Evolutionary conservation across 495 filamentous ascomycete genomes (phyloP).

Genomic region (Achaetomiella virescens): DNA sequence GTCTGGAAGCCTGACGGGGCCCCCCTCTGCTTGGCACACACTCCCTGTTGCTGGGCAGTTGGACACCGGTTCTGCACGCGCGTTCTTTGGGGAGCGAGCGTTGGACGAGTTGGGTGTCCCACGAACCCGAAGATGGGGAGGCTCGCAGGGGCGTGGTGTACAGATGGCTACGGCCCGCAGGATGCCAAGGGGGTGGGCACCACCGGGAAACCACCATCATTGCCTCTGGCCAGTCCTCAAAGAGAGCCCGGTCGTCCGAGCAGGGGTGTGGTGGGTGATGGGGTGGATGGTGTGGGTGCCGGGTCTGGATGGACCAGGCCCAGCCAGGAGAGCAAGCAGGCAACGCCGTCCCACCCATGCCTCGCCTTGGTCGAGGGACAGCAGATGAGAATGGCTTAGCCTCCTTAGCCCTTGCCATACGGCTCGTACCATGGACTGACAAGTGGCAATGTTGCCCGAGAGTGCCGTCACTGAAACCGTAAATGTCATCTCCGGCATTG

Average conservation of each 20-base stretch:
- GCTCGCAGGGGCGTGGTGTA: background rate
- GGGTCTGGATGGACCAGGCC: constrained; percentile 11
- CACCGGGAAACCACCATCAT: background rate
- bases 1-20: constrained; percentile 26
- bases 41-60: constrained; percentile 16
- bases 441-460: constrained; percentile 37
- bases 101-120: constrained; percentile 8
- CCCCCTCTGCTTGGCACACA: constrained; percentile 10
- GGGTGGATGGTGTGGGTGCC: constrained; percentile 4
- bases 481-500: constrained; percentile 19
- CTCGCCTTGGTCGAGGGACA: constrained; percentile 21
- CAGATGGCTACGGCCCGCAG: constrained; percentile 10
- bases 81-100: background rate
- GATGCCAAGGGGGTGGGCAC: constrained; percentile 1
- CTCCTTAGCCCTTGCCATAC: constrained; percentile 21
- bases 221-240: no score
- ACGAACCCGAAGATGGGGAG: constrained; percentile 10
- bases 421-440: constrained; percentile 34
- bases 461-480: constrained; percentile 30
- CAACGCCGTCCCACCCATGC: constrained; percentile 23
- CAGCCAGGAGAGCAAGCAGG: constrained; percentile 10
- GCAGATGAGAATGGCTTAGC: constrained; percentile 30
- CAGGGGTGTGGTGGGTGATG: constrained; percentile 1
- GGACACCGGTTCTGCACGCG: constrained; percentile 23
- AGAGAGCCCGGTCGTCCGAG: constrained; percentile 17